Base-by-base conservation (phyloP, 768 basidiomycete species). In the Leucogyrophana mollusca region DNA sequence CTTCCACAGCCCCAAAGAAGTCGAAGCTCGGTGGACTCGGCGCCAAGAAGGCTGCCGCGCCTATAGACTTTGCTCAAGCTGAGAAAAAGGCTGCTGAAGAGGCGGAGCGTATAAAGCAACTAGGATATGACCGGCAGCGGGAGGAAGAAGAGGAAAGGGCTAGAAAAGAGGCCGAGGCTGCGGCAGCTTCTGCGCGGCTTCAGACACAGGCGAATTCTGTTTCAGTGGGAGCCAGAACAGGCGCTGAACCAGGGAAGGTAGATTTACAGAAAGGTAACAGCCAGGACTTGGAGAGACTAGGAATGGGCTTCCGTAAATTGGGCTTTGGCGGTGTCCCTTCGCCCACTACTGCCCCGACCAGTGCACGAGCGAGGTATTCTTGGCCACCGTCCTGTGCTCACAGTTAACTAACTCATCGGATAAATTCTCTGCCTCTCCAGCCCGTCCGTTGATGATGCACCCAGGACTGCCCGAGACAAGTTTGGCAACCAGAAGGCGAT, bases 401-500 rank as follows among this genome's bases (percentile, higher is more conserved):
- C n/a, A n/a, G n/a, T n/a, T n/a, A n/a, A 14, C 38, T 9, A 38
- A 9, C 46, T 9, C 22, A 24, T 40, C 45, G 9, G 27, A n/a
- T 39, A n/a, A 9, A 39, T 25, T 17, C 10, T 34, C 34, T 23
- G 13, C 17, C 27, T 4, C 21, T 38, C 24, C 47, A 68, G 62
- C 17, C 49, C 69, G 2, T 16, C 54, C 2, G 62, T 38, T 4
- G 85, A 83, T 41, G 82, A 89, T 43, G 71, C 83, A 21, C 82
- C 84, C 0, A 93, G 82, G 4, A 80, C 79, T 14, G 95, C 96
- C 1, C 82, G 94, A 47, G 87, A 94, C 7, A 91, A 90, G 57
- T 99, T 98, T 64, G 90, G 92, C 2, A 65, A 60, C 49, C 96
- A 98, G 64, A 99, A 97, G 62, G 93, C 81, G 44, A 99, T 99